These are phyloP conservation scores for Pseudomonodictys pantanalensis DNA, from an alignment of 495 filamentous ascomycete genomes.

Conservation along the genomic window DNA sequence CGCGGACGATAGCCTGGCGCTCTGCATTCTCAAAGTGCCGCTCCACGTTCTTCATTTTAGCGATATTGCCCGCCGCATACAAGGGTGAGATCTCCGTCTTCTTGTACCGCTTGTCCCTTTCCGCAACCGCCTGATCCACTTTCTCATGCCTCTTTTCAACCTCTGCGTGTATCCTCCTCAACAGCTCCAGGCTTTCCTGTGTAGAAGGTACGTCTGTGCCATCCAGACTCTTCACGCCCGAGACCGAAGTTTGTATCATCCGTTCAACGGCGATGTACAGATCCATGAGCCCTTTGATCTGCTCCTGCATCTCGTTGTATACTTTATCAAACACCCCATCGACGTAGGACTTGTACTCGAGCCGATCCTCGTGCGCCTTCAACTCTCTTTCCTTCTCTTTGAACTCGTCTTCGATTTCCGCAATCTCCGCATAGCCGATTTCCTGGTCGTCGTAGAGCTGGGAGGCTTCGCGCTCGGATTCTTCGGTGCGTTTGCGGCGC, in stretches of 20 bases:
- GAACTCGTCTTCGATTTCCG: slow-evolving; percentile 59
- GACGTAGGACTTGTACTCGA: slow-evolving; percentile 54
- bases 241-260: slow-evolving; percentile 15
- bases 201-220: slow-evolving; percentile 9
- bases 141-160: slow-evolving; percentile 40
- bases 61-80: slow-evolving; percentile 38
- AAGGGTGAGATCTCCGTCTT: slow-evolving; percentile 42
- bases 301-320: slow-evolving; percentile 51
- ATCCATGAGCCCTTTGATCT: slow-evolving; percentile 52
- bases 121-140: slow-evolving; percentile 38
- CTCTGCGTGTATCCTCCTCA: slow-evolving; percentile 31
- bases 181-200: slow-evolving; percentile 22
- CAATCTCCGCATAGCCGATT: slow-evolving; percentile 62
- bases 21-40: slow-evolving; percentile 45
- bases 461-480: slow-evolving; percentile 55
- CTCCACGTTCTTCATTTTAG: slow-evolving; percentile 44
- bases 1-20: slow-evolving; percentile 23
- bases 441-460: slow-evolving; percentile 57
- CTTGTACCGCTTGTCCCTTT: slow-evolving; percentile 42
- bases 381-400: slow-evolving; percentile 52
- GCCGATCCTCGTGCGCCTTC: slow-evolving; percentile 55
- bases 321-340: slow-evolving; percentile 52
- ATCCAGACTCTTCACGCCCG: slow-evolving; percentile 16
- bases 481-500: slow-evolving; percentile 52
- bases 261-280: slow-evolving; percentile 45